Percentiles rank a stretch among this genome's conserved stretches.
These are phyloP conservation scores for Prunella vulgaris DNA, from an alignment of 257 asterid species.

Conservation along the genomic window DNA sequence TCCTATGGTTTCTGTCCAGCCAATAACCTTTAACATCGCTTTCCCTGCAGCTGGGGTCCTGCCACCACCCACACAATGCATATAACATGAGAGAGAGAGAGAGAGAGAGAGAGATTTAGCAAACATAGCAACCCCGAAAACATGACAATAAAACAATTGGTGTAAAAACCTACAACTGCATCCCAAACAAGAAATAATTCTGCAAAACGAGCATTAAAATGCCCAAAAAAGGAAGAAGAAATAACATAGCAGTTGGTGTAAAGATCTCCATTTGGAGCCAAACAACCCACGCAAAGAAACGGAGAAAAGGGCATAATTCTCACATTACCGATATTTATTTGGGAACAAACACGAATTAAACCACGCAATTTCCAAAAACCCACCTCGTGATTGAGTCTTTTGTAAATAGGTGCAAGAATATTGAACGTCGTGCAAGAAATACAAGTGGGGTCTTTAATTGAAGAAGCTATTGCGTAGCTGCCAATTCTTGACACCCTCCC, in stretches of 20 bases:
- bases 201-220: not conserved
- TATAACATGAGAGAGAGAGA: not conserved
- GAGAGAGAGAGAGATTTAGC: too few relatives aligned
- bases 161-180: not conserved
- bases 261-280: too few relatives aligned
- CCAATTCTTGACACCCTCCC: conserved; percentile 73
- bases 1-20: conserved; percentile 76
- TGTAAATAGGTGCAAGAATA: conserved; percentile 95
- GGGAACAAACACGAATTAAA: not conserved
- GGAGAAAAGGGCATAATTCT: not conserved
- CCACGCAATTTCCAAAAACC: not conserved
- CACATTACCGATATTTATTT: not conserved
- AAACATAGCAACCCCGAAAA: conserved; percentile 7
- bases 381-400: conserved; percentile 74
- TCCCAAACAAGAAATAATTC: not conserved
- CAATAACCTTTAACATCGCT: conserved; percentile 81
- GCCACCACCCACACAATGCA: conserved; percentile 33
- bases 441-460: conserved; percentile 68
- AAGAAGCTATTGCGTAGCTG: conserved; percentile 74
- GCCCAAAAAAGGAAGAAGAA: not conserved
- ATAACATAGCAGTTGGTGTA: not conserved
- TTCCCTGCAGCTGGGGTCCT: conserved; percentile 91
- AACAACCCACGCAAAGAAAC: not conserved
- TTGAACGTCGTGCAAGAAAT: conserved; percentile 97
- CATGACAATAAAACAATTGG: not conserved